phyloP scores from a whole-genome alignment of 2,329 filamentous ascomycete species.

The Aspergillus awamori region DNA sequence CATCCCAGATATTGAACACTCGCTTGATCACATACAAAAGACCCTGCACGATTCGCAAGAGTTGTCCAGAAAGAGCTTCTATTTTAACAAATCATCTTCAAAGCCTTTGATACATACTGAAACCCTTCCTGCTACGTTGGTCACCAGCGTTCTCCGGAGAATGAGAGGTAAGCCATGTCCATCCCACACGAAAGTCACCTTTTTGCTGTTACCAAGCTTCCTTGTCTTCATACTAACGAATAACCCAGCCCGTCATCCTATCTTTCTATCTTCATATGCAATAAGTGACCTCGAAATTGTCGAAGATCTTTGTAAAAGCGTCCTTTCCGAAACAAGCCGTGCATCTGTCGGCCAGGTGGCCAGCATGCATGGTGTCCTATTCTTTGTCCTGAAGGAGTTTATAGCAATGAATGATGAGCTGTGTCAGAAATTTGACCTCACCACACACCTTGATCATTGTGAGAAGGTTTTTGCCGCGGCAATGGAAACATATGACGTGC shows the following conservation, averaged over 20 bases:
- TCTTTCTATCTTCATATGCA: conserved; percentile 9
- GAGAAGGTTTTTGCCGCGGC: conserved; percentile 2
- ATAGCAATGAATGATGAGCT: conserved; percentile 5
- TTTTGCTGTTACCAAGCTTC: neutral
- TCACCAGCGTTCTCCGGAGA: neutral
- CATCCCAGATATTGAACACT: conserved; percentile 2
- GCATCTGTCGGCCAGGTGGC: conserved; percentile 1
- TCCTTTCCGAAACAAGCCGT: neutral
- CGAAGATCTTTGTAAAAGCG: neutral
- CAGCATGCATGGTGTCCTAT: conserved; percentile 7
- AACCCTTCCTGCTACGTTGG: neutral
- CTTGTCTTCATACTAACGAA: neutral
- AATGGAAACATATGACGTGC: conserved; percentile 10
- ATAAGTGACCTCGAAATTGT: conserved; percentile 1
- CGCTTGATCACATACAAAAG: neutral
- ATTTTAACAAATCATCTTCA: neutral
- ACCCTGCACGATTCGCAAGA: neutral
- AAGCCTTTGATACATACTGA: neutral
- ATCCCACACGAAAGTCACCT: no score
- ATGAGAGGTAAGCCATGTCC: neutral
- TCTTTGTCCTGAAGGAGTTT: conserved; percentile 9
- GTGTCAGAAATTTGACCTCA: conserved; percentile 5
- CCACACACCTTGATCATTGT: neutral
- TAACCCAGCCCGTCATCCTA: conserved; percentile 3
- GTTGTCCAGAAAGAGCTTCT: neutral